Evolutionary conservation across 306 rosid species (phyloP).

Genomic region (Medicago ruthenica): DNA sequence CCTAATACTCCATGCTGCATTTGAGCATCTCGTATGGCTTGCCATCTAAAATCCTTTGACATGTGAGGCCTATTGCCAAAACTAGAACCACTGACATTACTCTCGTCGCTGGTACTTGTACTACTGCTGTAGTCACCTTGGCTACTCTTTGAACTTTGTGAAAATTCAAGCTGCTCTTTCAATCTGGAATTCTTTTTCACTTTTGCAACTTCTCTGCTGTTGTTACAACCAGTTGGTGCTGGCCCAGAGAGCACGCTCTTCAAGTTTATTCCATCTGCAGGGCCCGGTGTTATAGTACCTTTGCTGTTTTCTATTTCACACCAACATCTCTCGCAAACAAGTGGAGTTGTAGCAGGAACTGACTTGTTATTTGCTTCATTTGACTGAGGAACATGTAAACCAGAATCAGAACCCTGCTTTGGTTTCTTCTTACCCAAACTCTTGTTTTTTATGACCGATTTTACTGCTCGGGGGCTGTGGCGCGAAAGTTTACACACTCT

Average conservation of each 20-base stretch:
- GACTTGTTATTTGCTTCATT: conserved; percentile 52
- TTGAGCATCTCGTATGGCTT: conserved; percentile 75
- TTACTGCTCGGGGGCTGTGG: conserved; percentile 59
- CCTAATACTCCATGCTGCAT: conserved; percentile 77
- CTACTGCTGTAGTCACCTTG: conserved; percentile 95
- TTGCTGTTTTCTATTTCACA: conserved; percentile 63
- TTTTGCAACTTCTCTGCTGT: conserved; percentile 52
- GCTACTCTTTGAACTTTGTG: conserved; percentile 97
- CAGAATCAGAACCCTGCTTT: conserved; percentile 69
- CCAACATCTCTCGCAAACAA: conserved; percentile 92
- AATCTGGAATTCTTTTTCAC: conserved; percentile 57
- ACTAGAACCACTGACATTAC: conserved; percentile 85
- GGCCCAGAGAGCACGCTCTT: conserved; percentile 46
- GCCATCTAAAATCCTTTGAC: conserved; percentile 97
- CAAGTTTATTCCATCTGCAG: conserved; percentile 51
- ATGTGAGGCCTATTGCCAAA: conserved; percentile 97
- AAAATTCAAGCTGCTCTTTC: conserved; percentile 85
- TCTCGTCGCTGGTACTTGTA: conserved; percentile 93
- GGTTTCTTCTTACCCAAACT: conserved; percentile 70
- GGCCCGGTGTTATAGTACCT: conserved; percentile 46
- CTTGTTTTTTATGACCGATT: conserved; percentile 70
- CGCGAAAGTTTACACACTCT: conserved; percentile 68
- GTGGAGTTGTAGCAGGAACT: conserved; percentile 57
- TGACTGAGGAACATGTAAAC: conserved; percentile 53
- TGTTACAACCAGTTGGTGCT: conserved; percentile 48